Evolutionary conservation across 176 grass and related monocot genomes (phyloP), one percentile per base, ranked within the genome.

Genomic region (Alloteropsis semialata): DNA sequence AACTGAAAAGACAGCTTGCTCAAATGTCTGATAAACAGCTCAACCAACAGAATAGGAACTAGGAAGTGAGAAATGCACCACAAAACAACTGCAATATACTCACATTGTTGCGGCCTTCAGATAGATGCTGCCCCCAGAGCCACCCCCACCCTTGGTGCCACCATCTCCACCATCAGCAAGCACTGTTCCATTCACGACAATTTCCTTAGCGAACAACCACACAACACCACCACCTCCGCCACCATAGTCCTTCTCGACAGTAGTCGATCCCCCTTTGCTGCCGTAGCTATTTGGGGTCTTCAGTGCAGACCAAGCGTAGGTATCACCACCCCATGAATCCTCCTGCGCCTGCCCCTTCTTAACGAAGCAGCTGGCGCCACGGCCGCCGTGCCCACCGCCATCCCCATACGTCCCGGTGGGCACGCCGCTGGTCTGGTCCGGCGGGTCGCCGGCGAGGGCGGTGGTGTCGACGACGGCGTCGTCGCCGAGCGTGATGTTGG

Each of bases 271-370:
- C 19, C 96, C 96, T 77, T 74, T 94, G 87, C 96, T 98, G 11
- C 96, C 96, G 33, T 92, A 98, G 81, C 85, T 95, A 55, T 82
- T 82, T 1, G 96, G 96, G 6, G 68, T 42, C 48, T 87, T 69
- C 41, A 98, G 89, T 6, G 85, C 68, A 19, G 79, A 74, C 96
- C 96, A 98, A 1, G 89, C 89, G 5, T 98, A 98, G 10, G 80
- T 77, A 69, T 98, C 95, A 19, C 95, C 95, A n/a, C 95, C 95
- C 95, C 95, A 98, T 0, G 92, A 93, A 65, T 98, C 95, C 88
- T 98, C 92, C 78, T 93, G 95, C 0, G 84, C 61, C 76, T 95
- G 90, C 32, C 92, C 95, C 24, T 98, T 29, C 75, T 73, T 89
- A 37, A 95, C 86, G 21, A 86, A 78, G 74, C 95, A 98, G 81